phyloP scores from a whole-genome alignment of 106 monocot species.

The Vanilla planifolia region DNA sequence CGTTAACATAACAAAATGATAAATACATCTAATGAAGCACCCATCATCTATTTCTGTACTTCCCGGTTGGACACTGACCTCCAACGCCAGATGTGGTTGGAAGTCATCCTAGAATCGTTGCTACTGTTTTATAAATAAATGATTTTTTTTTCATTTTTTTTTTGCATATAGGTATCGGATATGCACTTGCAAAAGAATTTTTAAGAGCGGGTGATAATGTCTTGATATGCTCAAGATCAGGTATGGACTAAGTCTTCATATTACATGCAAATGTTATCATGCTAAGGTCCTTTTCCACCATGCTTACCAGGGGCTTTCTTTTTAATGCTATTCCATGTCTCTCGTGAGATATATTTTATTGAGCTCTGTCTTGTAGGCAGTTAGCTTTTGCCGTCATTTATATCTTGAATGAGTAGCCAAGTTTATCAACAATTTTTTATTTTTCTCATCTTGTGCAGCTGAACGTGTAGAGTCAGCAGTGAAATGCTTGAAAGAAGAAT shows the following conservation, averaged over 20 bases:
- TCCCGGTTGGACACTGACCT: too few species aligned
- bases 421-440: not conserved
- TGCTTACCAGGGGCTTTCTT: not conserved
- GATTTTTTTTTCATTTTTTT: not conserved
- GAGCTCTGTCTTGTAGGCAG: not conserved
- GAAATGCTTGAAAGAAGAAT: constrained; percentile 51
- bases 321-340: not conserved
- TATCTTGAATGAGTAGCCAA: not conserved
- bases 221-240: constrained; percentile 92
- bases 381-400: not conserved
- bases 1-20: too few species aligned
- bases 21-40: too few species aligned
- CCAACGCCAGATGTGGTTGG: too few species aligned
- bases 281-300: not conserved
- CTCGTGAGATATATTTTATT: not conserved
- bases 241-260: constrained; percentile 16
- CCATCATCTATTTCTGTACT: too few species aligned
- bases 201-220: constrained; percentile 85
- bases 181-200: constrained; percentile 88
- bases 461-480: constrained; percentile 76
- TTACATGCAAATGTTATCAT: not conserved
- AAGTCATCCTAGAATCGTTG: too few species aligned
- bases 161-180: constrained; percentile 65
- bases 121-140: not conserved
- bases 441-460: constrained; percentile 29